Base-by-base conservation (phyloP, 2,329 filamentous ascomycete species). In the Arthrobotrys musiformis region DNA sequence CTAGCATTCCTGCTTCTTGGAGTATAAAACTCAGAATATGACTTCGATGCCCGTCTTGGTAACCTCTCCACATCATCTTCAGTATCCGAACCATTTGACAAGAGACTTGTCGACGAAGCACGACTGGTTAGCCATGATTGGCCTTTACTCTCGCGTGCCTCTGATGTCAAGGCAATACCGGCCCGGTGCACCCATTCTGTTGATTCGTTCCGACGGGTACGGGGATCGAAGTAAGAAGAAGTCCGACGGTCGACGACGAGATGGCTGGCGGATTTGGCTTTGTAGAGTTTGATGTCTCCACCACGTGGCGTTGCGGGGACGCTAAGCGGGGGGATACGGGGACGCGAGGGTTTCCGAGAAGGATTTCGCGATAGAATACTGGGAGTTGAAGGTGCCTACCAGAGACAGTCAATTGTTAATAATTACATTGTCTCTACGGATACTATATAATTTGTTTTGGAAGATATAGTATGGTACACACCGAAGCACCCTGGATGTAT, bases 61-160 rank as follows among this genome's bases (percentile, higher is more conserved):
- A 22, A 13, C 60, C 17, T 44, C 19, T 81, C 63, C 4, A 73
- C 70, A 17, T 70, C 76, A 17, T 78, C 81, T 9, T 84, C 86
- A 75, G 87, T 86, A 42, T 89, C 87, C 2, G 88, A 87, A 2
- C 84, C 84, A 35, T 88, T 86, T 24, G 85, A 87, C 0, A 86
- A 84, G 17, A 91, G 85, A 81, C 87, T 90, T 7, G 89, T 91
- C 1, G 89, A 90, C 81, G 89, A 90, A 67, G 87, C 88, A 54
- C 89, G 86, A 24, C 89, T 88, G n/a, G 88, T 85, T 19, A 92
- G 86, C 90, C 90, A 92, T 13, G 87, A 84, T 82, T 92, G 90
- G 13, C 90, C 90, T 83, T 91, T 91, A 80, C 85, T 89, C 81
- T 92, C 90, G 70, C 90, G 85, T 17, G 89, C 85, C 81, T 90